Conservation (phyloP, 2,329 filamentous ascomycete genomes). For the Ascochyta viciae-villosae region DNA sequence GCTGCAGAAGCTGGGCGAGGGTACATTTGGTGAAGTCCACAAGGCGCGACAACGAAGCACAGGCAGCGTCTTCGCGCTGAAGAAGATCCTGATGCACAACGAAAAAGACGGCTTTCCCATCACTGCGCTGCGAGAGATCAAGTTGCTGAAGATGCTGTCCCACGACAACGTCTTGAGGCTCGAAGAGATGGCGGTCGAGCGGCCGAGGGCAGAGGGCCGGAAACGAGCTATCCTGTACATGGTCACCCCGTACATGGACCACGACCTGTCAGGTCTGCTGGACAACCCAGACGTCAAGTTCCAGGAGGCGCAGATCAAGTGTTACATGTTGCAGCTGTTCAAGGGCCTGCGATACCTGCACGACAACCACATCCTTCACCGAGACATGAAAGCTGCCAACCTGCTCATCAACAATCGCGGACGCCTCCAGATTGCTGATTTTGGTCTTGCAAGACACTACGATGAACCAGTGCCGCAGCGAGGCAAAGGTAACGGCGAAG, state of each 20-base stretch:
- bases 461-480: slow-evolving; percentile 81
- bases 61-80: slow-evolving; percentile 81
- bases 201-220: slow-evolving; percentile 63
- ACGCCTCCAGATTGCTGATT: slow-evolving; percentile 95
- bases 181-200: slow-evolving; percentile 96
- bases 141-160: slow-evolving; percentile 92
- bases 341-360: slow-evolving; percentile 91
- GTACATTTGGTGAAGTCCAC: slow-evolving; percentile 96
- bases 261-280: slow-evolving; percentile 94
- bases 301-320: slow-evolving; percentile 92
- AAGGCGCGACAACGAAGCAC: slow-evolving; percentile 81
- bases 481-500: slow-evolving; percentile 82
- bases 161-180: slow-evolving; percentile 87
- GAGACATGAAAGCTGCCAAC: slow-evolving; percentile 99
- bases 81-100: slow-evolving; percentile 99
- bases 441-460: slow-evolving; percentile 91
- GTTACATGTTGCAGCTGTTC: slow-evolving; percentile 92
- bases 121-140: slow-evolving; percentile 95
- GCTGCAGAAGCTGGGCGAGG: slow-evolving; percentile 85
- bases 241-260: slow-evolving; percentile 99
- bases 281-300: slow-evolving; percentile 93
- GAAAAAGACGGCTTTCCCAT: slow-evolving; percentile 99
- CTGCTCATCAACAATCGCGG: slow-evolving; percentile 94
- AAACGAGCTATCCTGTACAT: slow-evolving; percentile 90
- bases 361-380: slow-evolving; percentile 82